A percentile compares a stretch with the other conserved stretches of the same genome.
phyloP scores from a whole-genome alignment of 306 rosid species.

The Coriaria nepalensis region DNA sequence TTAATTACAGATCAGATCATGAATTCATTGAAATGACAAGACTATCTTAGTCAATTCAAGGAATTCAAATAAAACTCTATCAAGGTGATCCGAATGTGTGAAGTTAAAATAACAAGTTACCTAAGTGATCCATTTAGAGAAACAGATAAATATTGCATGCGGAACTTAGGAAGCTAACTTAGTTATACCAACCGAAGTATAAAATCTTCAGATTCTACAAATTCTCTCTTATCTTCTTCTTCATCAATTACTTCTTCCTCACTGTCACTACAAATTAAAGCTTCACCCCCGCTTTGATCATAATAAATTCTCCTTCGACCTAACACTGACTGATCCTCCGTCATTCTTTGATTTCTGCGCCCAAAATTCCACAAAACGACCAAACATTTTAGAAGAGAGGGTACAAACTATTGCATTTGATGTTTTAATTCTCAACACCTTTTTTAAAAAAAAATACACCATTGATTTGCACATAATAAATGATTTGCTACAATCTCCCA shows the following conservation, averaged over 20 bases:
- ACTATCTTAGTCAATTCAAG: no score
- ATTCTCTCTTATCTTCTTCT: constrained; percentile 81
- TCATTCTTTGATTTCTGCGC: constrained; percentile 96
- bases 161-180: constrained; percentile 11
- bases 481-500: not conserved
- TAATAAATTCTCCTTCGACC: constrained; percentile 97
- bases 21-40: no score
- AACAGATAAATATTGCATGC: not conserved
- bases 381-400: not conserved
- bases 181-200: constrained; percentile 65
- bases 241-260: constrained; percentile 89
- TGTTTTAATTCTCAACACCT: no score
- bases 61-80: no score
- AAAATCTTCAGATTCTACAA: constrained; percentile 82
- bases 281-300: constrained; percentile 96
- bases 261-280: constrained; percentile 95
- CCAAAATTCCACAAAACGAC: constrained; percentile 13
- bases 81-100: no score
- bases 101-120: no score
- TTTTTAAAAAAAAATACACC: no score
- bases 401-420: no score
- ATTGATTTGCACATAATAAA: no score
- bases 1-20: no score
- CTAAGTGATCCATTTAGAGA: no score
- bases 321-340: constrained; percentile 92